Evolutionary conservation across 768 basidiomycete species (phyloP).

Genomic region (Boletus subcaerulescens): DNA sequence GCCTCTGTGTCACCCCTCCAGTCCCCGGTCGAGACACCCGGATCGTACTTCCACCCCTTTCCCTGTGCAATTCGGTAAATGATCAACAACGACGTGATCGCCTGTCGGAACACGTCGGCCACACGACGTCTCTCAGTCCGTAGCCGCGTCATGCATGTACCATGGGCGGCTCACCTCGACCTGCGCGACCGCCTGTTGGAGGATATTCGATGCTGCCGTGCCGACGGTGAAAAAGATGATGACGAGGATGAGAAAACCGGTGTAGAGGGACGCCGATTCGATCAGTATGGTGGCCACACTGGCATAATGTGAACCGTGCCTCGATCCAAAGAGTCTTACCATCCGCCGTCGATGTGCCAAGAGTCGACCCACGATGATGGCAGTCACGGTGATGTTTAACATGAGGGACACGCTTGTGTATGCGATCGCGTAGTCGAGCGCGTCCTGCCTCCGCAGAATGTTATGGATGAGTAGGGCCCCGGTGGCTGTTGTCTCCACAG

Average conservation of each 20-base stretch:
- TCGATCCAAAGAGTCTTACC: constrained; percentile 9
- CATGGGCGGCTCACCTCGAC: constrained; percentile 9
- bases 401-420: constrained; percentile 13
- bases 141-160: background rate
- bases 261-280: constrained; percentile 21
- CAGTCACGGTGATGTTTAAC: constrained; percentile 16
- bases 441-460: background rate
- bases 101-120: background rate
- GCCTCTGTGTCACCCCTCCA: constrained; percentile 13
- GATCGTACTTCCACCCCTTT: constrained; percentile 10
- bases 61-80: constrained; percentile 21
- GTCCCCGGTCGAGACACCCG: constrained; percentile 7
- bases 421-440: background rate
- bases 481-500: background rate
- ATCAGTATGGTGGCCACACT: constrained; percentile 11
- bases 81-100: constrained; percentile 18
- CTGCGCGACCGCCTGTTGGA: constrained; percentile 20
- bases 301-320: constrained; percentile 12
- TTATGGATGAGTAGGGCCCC: constrained; percentile 3
- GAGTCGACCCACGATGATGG: constrained; percentile 15
- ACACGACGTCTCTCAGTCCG: background rate
- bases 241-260: constrained; percentile 12
- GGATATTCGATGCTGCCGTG: constrained; percentile 1
- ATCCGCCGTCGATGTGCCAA: constrained; percentile 10
- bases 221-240: constrained; percentile 7